phyloP scores from a whole-genome alignment of 768 basidiomycete species.

The Termitomyces sp. region DNA sequence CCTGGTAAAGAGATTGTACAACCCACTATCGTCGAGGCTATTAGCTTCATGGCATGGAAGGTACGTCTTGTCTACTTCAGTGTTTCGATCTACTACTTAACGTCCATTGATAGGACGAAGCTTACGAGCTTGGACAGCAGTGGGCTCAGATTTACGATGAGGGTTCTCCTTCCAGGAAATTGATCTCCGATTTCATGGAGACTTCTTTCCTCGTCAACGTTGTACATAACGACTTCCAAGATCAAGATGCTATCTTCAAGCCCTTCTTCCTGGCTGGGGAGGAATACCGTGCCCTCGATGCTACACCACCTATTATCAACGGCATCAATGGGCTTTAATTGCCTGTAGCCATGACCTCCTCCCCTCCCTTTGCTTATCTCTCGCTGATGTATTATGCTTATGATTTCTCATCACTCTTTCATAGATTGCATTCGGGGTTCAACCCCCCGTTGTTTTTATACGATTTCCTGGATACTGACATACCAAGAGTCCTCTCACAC shows the following conservation, averaged over 20 bases:
- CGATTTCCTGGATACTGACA: constrained; percentile 19
- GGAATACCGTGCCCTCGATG: constrained; percentile 41
- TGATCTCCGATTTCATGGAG: constrained; percentile 78
- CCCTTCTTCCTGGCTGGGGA: constrained; percentile 79
- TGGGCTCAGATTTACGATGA: constrained; percentile 88
- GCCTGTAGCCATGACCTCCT: constrained; percentile 7
- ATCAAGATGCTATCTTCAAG: constrained; percentile 75
- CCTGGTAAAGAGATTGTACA: constrained; percentile 95
- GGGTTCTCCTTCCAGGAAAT: constrained; percentile 64
- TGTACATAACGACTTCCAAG: constrained; percentile 94
- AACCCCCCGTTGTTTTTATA: constrained; percentile 58
- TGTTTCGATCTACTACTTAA: background rate
- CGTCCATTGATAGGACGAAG: constrained; percentile 65
- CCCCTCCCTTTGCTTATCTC: constrained; percentile 7
- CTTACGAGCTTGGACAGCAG: constrained; percentile 85
- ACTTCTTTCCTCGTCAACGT: constrained; percentile 86
- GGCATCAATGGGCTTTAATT: constrained; percentile 26
- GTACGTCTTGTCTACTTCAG: constrained; percentile 28
- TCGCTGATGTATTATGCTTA: constrained; percentile 16
- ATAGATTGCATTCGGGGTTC: constrained; percentile 57
- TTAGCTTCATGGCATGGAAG: constrained; percentile 99
- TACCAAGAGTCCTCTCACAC: constrained; percentile 13
- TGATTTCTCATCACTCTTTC: constrained; percentile 21
- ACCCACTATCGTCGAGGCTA: constrained; percentile 94
- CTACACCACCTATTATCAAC: constrained; percentile 31